phyloP scores from a whole-genome alignment of 495 filamentous ascomycete genomes.

The Jackrogersella minutella region DNA sequence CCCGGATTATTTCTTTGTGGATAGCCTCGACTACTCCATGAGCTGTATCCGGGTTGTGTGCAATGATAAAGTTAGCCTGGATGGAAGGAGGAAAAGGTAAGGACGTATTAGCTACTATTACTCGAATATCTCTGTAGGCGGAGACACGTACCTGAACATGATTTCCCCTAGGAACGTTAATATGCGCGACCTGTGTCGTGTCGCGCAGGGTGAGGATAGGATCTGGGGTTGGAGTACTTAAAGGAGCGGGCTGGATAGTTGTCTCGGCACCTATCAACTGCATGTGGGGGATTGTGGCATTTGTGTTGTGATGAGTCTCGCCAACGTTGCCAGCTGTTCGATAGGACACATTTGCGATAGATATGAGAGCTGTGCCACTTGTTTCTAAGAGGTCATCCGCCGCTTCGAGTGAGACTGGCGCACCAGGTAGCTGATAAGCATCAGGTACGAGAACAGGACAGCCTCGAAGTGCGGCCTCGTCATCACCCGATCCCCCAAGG shows the following conservation, averaged over 20 bases:
- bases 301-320: too few relatives aligned
- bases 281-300: not conserved
- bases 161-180: not conserved
- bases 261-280: not conserved
- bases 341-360: not conserved
- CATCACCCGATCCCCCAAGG: not conserved
- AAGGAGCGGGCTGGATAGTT: not conserved
- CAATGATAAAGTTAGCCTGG: constrained; percentile 38
- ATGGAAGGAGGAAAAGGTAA: not conserved
- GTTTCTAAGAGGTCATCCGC: not conserved
- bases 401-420: not conserved
- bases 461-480: not conserved
- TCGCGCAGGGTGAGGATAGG: not conserved
- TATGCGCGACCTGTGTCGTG: not conserved
- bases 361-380: not conserved
- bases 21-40: constrained; percentile 34
- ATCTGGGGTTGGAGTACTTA: not conserved
- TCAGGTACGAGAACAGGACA: constrained; percentile 2
- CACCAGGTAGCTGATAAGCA: not conserved
- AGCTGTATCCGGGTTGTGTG: constrained; percentile 21
- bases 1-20: constrained; percentile 31
- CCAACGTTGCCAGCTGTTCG: not conserved
- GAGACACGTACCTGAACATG: constrained; percentile 5
- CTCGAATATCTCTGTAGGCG: not conserved
- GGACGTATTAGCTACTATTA: constrained; percentile 1